phyloP scores from a whole-genome alignment of 2,329 filamentous ascomycete species.

The Botrytis squamosa region DNA sequence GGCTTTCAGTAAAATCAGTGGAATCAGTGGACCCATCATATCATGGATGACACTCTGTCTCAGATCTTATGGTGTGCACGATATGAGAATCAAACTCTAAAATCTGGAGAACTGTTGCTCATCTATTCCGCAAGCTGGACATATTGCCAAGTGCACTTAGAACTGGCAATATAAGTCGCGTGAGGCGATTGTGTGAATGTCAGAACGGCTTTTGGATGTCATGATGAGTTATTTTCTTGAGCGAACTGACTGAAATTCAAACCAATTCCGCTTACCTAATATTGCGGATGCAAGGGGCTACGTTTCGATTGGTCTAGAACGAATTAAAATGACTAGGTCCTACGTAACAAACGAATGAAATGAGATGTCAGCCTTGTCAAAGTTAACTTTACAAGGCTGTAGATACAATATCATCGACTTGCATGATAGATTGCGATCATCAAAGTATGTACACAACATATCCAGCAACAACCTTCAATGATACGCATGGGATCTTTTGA shows the following conservation, averaged over 20 bases:
- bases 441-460: conserved; percentile 1
- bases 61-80: neutral
- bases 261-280: neutral
- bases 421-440: neutral
- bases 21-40: neutral
- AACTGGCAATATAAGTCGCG: too few relatives aligned
- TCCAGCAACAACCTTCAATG: neutral
- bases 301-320: neutral
- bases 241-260: neutral
- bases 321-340: neutral
- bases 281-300: neutral
- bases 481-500: neutral
- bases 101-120: neutral
- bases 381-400: neutral
- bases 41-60: neutral
- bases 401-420: neutral
- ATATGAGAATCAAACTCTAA: neutral
- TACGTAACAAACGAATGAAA: neutral
- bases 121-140: neutral
- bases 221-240: neutral
- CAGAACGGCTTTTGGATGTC: neutral
- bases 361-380: neutral
- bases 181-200: neutral
- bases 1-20: neutral
- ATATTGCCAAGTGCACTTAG: neutral